Evolutionary conservation across 805 yeast genomes (phyloP), one percentile per base, ranked within the genome.

Genomic region (Saccharomycopsis babjevae): DNA sequence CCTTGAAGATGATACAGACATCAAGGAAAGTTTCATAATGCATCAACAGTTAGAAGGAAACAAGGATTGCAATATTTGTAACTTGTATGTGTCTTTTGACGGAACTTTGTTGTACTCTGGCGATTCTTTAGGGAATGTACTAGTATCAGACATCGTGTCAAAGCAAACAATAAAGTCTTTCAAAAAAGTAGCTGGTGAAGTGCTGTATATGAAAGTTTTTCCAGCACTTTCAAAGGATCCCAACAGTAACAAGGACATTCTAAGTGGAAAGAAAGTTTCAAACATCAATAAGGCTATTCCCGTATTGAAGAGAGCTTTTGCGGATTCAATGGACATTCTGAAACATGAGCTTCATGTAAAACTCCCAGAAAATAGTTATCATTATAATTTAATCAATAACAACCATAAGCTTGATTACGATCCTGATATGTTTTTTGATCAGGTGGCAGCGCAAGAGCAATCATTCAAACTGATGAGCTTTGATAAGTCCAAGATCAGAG

Each of bases 31-130:
- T 0, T 79, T 86, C 58, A 78, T 79, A 3, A 84, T 81, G 59
- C 86, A 81, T 67, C 73, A 72, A 32, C 76, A 67, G 59, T 61
- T 64, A 38, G 61, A 57, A 16, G 61, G 61, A 43, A 68, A 68
- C 20, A 69, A 67, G 8, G 68, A 70, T 0, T 70, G 71, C 5
- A 62, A 68, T 1, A 81, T 88, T 1, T 81, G 89, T 0, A 73
- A 81, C 46, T 65, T 91, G 58, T 76, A 74, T 1, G 71, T 88
- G 1, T 83, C 91, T 5, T 74, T 87, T 68, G 97, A 92, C 69
- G 96, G 93, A 4, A 82, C 92, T 18, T 71, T 75, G 42, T 67
- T 92, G 5, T 74, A 87, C 2, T 81, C 90, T 5, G 97, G 97
- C 40, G 96, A 89, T 69, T 71, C 78, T 0, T 68, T 66, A n/a